Percentiles rank a stretch among this genome's conserved stretches.
Evolutionary conservation across 2,329 filamentous ascomycete species (phyloP).

Genomic region (Colletotrichum sp.): DNA sequence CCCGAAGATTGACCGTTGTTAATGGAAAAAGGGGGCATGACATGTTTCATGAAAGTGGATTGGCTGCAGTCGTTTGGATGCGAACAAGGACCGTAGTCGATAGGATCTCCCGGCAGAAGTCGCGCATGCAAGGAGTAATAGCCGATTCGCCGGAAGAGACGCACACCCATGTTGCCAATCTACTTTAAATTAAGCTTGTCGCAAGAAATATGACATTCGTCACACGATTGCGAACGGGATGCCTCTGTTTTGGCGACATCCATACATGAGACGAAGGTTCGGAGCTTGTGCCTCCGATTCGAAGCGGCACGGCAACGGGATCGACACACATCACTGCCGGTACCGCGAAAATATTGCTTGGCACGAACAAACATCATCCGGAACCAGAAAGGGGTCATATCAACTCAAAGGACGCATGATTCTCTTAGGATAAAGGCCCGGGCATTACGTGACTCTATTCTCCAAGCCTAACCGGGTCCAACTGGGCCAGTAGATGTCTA

Average conservation of each 20-base stretch:
- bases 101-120: neutral
- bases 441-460: neutral
- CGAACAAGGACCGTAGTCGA: neutral
- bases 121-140: neutral
- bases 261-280: neutral
- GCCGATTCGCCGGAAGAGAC: neutral
- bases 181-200: constrained; percentile 12
- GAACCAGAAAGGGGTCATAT: neutral
- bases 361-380: neutral
- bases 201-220: neutral
- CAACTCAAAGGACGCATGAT: neutral
- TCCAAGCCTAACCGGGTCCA: neutral
- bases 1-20: neutral
- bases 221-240: neutral
- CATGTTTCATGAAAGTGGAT: neutral
- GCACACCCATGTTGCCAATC: neutral
- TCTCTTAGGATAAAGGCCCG: neutral
- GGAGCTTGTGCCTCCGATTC: neutral
- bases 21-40: neutral
- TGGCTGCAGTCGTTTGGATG: neutral
- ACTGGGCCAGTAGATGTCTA: neutral
- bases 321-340: neutral
- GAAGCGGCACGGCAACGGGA: neutral
- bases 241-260: neutral
- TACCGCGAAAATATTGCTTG: neutral